Evolutionary conservation across 2,329 filamentous ascomycete genomes (phyloP).

Genomic region (Orbilia brochopaga): DNA sequence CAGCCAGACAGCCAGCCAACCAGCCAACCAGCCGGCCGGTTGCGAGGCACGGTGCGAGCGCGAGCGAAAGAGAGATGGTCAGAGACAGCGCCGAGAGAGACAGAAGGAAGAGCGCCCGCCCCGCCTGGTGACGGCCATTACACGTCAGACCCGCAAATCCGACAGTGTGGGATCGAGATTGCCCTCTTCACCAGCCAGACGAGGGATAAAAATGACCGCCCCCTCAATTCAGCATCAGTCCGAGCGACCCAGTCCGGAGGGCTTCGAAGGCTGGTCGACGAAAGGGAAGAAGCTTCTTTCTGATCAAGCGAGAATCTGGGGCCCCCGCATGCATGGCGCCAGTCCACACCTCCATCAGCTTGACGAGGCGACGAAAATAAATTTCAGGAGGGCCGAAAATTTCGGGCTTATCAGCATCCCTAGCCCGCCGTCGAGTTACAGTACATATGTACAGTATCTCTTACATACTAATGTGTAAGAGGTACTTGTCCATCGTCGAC

Average conservation of each 20-base stretch:
- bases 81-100: background rate
- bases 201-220: no score
- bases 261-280: slow-evolving; percentile 3
- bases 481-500: no score
- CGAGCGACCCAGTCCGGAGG: background rate
- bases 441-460: no score
- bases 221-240: background rate
- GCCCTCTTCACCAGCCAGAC: background rate
- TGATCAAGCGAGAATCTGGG: slow-evolving; percentile 47
- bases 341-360: slow-evolving; percentile 3
- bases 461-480: no score
- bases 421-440: no score
- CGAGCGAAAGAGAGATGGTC: background rate
- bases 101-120: background rate
- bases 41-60: no score
- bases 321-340: slow-evolving; percentile 47
- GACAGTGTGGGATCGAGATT: background rate
- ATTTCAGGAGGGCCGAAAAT: background rate
- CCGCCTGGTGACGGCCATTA: slow-evolving; percentile 1
- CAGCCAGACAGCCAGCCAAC: no score
- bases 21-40: no score
- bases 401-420: background rate
- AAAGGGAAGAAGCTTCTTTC: slow-evolving; percentile 23
- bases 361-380: slow-evolving; percentile 11
- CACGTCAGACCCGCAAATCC: background rate